Evolutionary conservation across 768 basidiomycete species (phyloP), one percentile per base, ranked within the genome.

Genomic region (Boletus rubroflammeus): DNA sequence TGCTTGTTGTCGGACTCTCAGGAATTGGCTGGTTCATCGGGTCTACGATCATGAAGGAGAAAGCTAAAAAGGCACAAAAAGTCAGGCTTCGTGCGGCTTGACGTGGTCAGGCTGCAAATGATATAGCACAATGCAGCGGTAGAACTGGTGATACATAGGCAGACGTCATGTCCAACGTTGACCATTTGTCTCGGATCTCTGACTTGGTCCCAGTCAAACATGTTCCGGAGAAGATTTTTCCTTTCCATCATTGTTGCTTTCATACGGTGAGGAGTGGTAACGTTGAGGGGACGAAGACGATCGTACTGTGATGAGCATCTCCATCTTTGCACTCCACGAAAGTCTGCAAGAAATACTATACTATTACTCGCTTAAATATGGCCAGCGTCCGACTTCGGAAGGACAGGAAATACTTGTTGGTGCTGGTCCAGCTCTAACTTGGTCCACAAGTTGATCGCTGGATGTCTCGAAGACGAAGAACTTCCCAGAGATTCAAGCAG

Each of bases 1-100:
- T 95, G 47, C 81, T 98, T 8, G 78, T 94, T 6, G 65, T 88
- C 9, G 95, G 94, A 6, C 73, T 97, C 35, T 77, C 84, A n/a
- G 85, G 78, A 11, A 87, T 98, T 38, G 90, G 90, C 11, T 64
- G 78, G 36, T 93, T 97, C 70, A 72, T 96, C n/a, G 90, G 87
- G 5, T 76, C 72, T 10, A 92, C 93, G 5, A 75, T 91, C 51
- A 68, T 85, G 50, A 84, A 83, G 64, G 91, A 93, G 70, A 90
- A 85, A 28, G 72, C 76, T 61, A 89, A 80, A 71, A 83, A 79
- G 62, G 81, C 82, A 17, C 78, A 79, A 59, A 85, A 83, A 64
- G 81, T 81, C n/a, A 78, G 76, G 52, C 62, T 77, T 63, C 79
- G 86, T 47, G 77, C 81, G 29, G 86, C 88, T 6, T 88, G 71